These are phyloP conservation scores for Tylopilus vinaceipallidus DNA, from an alignment of 768 basidiomycete genomes.

Conservation along the genomic window DNA sequence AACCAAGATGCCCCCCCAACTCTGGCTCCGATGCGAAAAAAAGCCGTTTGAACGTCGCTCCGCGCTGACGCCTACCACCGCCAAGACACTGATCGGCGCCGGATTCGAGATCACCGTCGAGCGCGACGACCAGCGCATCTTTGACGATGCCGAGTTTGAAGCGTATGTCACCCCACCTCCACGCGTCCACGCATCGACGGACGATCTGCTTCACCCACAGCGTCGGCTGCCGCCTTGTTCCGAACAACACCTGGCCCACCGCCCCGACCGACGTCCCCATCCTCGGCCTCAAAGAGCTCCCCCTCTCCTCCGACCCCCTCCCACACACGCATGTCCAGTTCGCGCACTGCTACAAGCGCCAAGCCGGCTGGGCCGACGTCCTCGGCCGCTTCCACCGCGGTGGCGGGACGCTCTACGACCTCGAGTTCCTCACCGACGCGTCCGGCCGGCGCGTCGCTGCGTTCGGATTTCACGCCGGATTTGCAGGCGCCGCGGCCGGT, in stretches of 20 bases:
- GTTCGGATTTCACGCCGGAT: constrained; percentile 97
- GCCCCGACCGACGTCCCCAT: constrained; percentile 77
- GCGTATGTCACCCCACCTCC: constrained; percentile 57
- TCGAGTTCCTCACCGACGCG: constrained; percentile 90
- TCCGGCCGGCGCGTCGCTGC: constrained; percentile 90
- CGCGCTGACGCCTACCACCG: constrained; percentile 88
- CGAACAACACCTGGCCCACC: constrained; percentile 84
- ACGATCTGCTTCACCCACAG: constrained; percentile 26
- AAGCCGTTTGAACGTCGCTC: constrained; percentile 93
- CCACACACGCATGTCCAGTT: constrained; percentile 97
- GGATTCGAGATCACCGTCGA: constrained; percentile 93
- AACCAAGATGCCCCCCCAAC: constrained; percentile 27
- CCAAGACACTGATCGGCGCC: constrained; percentile 82
- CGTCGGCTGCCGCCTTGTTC: constrained; percentile 85
- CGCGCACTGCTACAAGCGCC: constrained; percentile 95
- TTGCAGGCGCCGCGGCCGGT: constrained; percentile 94
- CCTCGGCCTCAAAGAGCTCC: constrained; percentile 96
- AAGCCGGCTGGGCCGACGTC: constrained; percentile 88
- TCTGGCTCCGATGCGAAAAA: constrained; percentile 98
- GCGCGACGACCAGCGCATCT: constrained; percentile 91
- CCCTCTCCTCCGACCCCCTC: constrained; percentile 75
- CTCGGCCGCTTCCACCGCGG: constrained; percentile 85
- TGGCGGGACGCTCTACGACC: constrained; percentile 84
- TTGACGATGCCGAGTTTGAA: constrained; percentile 90
- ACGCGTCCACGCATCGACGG: no score